phyloP scores from a whole-genome alignment of 2,329 filamentous ascomycete species.

The Capronia coronata region DNA sequence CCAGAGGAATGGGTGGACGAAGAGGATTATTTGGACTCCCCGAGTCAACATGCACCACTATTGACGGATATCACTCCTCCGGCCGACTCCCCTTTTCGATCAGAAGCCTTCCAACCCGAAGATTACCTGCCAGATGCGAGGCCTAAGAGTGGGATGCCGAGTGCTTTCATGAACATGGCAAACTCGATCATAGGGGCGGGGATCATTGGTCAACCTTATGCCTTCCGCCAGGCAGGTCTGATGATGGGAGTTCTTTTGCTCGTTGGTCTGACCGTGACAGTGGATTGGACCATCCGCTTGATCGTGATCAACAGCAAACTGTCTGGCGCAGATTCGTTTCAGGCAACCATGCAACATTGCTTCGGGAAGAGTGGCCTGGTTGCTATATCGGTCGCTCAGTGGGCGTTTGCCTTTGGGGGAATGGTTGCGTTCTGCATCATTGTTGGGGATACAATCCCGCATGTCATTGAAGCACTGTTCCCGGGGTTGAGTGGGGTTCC shows the following conservation, averaged over 20 bases:
- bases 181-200: slow-evolving; percentile 87
- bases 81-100: slow-evolving; percentile 60
- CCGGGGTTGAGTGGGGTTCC: slow-evolving; percentile 65
- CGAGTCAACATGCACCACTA: slow-evolving; percentile 58
- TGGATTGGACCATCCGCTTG: slow-evolving; percentile 96
- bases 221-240: slow-evolving; percentile 87
- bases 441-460: slow-evolving; percentile 91
- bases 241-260: slow-evolving; percentile 72
- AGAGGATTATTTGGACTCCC: slow-evolving; percentile 53
- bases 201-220: slow-evolving; percentile 82
- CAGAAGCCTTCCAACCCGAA: slow-evolving; percentile 50
- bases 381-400: slow-evolving; percentile 87
- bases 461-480: slow-evolving; percentile 76
- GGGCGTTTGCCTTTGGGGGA: slow-evolving; percentile 96
- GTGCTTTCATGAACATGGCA: slow-evolving; percentile 99
- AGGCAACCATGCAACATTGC: slow-evolving; percentile 91
- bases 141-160: slow-evolving; percentile 76
- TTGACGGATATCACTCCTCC: slow-evolving; percentile 80
- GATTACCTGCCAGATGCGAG: slow-evolving; percentile 57
- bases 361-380: slow-evolving; percentile 83
- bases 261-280: slow-evolving; percentile 68
- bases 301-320: slow-evolving; percentile 98
- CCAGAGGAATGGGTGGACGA: slow-evolving; percentile 40
- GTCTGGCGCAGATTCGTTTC: slow-evolving; percentile 87
- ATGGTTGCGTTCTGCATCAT: slow-evolving; percentile 99